A percentile compares a stretch with the other conserved stretches of the same genome.
phyloP scores from a whole-genome alignment of 2,329 filamentous ascomycete species.

The Magnaporthiopsis incrustans region DNA sequence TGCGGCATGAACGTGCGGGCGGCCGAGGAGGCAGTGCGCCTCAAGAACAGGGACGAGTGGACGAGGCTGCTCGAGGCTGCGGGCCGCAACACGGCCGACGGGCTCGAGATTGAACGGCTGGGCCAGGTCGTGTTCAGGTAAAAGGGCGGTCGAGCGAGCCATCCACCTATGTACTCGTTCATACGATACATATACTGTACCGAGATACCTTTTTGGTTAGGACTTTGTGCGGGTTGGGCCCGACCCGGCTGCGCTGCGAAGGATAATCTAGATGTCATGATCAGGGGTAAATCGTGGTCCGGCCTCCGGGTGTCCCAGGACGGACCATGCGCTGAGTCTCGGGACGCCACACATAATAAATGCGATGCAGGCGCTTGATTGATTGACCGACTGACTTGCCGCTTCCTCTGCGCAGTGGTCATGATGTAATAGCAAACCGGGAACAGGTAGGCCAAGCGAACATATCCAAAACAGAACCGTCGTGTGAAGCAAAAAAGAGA shows the following conservation, averaged over 20 bases:
- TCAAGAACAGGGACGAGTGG: conserved; percentile 70
- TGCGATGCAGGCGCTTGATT: background rate
- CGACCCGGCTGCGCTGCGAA: background rate
- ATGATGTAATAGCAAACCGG: background rate
- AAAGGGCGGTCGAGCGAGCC: conserved; percentile 16
- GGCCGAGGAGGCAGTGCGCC: conserved; percentile 81
- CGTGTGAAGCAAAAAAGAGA: background rate
- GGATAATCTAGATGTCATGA: background rate
- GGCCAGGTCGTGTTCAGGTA: conserved; percentile 51
- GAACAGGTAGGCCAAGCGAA: background rate
- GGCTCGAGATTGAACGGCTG: conserved; percentile 74
- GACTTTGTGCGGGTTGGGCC: background rate
- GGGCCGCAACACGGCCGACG: conserved; percentile 56
- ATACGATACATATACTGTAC: too few species aligned
- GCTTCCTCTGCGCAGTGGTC: background rate
- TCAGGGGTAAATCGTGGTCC: background rate
- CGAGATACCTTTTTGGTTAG: background rate
- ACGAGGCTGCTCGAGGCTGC: conserved; percentile 67
- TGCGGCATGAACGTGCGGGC: conserved; percentile 85
- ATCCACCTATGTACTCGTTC: too few species aligned
- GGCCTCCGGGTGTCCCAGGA: background rate
- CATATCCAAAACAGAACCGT: background rate
- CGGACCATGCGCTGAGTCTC: background rate
- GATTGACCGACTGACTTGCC: background rate
- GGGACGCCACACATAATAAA: background rate